A percentile compares a stretch with the other conserved stretches of the same genome.
These are phyloP conservation scores for Aspergillus phoenicis DNA, from an alignment of 2,329 filamentous ascomycete species.

Conservation along the genomic window DNA sequence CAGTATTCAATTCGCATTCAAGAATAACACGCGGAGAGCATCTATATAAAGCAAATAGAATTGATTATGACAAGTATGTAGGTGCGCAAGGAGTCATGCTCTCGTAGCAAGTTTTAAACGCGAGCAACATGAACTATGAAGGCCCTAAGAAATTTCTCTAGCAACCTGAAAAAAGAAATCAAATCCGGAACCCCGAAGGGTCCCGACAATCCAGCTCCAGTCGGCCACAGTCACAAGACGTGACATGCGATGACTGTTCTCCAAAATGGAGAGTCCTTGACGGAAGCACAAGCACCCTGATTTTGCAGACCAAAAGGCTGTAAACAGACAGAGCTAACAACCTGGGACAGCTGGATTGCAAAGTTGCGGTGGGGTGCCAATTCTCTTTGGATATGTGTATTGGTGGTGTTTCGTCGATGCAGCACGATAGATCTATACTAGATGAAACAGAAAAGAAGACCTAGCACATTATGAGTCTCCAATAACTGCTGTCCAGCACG, in stretches of 20 bases:
- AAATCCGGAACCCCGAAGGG: constrained; percentile 15
- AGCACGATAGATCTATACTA: too few species aligned
- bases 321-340: constrained; percentile 12
- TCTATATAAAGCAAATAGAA: background rate
- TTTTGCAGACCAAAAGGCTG: constrained; percentile 5
- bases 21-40: background rate
- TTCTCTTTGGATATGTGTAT: background rate
- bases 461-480: background rate
- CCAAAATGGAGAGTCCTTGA: constrained; percentile 36
- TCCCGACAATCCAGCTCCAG: constrained; percentile 43
- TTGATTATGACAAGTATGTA: constrained; percentile 29
- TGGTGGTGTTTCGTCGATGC: background rate
- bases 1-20: background rate
- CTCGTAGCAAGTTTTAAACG: constrained; percentile 37
- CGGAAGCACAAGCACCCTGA: constrained; percentile 8
- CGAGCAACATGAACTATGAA: constrained; percentile 51
- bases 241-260: constrained; percentile 42
- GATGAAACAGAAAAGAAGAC: background rate
- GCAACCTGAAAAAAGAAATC: constrained; percentile 32
- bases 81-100: constrained; percentile 52
- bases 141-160: constrained; percentile 43
- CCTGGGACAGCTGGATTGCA: constrained; percentile 40
- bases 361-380: constrained; percentile 29
- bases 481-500: background rate
- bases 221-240: constrained; percentile 47